Percentiles rank a stretch among this genome's conserved stretches.
phyloP scores from a whole-genome alignment of 495 filamentous ascomycete species.

The Penicillium steckii region DNA sequence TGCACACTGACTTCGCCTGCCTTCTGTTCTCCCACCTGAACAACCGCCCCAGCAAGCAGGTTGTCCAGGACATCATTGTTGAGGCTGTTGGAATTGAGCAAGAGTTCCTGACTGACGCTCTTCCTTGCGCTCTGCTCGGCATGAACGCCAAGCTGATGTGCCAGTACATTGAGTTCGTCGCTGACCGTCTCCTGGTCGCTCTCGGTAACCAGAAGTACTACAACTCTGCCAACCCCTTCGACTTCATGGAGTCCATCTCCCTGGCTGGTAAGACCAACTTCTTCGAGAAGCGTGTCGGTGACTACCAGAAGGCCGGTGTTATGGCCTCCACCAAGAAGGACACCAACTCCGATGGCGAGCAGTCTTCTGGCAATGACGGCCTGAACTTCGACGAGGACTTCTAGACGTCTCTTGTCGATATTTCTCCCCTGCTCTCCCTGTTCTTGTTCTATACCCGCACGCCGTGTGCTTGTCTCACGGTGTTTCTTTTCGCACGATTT shows the following conservation, averaged over 20 bases:
- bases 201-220: slow-evolving; percentile 94
- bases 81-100: slow-evolving; percentile 95
- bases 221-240: slow-evolving; percentile 91
- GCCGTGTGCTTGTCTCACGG: slow-evolving; percentile 9
- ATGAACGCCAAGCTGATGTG: slow-evolving; percentile 98
- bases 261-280: slow-evolving; percentile 99
- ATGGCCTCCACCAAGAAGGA: slow-evolving; percentile 91
- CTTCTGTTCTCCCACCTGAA: slow-evolving; percentile 93
- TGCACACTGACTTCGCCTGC: slow-evolving; percentile 99
- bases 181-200: slow-evolving; percentile 87
- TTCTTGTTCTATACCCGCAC: slow-evolving; percentile 31
- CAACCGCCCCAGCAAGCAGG: slow-evolving; percentile 78
- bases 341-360: slow-evolving; percentile 53
- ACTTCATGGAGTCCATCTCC: slow-evolving; percentile 99
- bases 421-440: slow-evolving; percentile 22
- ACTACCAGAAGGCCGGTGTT: slow-evolving; percentile 99
- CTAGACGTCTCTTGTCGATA: slow-evolving; percentile 47
- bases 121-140: slow-evolving; percentile 87
- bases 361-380: slow-evolving; percentile 62
- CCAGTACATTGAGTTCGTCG: slow-evolving; percentile 99
- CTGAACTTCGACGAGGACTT: slow-evolving; percentile 98
- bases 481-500: slow-evolving; percentile 23
- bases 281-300: slow-evolving; percentile 99
- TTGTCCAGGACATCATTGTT: slow-evolving; percentile 82
- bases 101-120: slow-evolving; percentile 95